These are phyloP conservation scores for Eimeria tenella DNA, from an alignment of 169 alveolate species.

Conservation along the genomic window DNA sequence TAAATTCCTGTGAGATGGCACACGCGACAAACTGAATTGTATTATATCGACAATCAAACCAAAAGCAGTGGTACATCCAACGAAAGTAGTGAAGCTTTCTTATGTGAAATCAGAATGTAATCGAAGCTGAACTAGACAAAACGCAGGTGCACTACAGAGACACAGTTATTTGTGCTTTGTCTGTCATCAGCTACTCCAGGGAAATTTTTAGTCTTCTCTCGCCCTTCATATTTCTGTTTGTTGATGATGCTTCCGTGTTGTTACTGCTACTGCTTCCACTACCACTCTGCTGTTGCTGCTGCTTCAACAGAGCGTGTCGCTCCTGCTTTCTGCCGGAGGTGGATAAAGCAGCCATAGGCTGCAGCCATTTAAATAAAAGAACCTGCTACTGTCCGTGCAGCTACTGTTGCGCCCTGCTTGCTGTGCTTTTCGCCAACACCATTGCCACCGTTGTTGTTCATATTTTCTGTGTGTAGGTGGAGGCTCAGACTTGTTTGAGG, in stretches of 20 bases:
- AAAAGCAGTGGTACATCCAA: neutral
- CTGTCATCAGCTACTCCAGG: too few relatives aligned
- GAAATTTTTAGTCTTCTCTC: too few relatives aligned
- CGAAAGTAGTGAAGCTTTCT: neutral
- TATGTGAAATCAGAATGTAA: too few relatives aligned
- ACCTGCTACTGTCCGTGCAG: neutral
- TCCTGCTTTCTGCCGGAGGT: neutral
- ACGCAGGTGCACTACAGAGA: too few relatives aligned
- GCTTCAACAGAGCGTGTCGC: neutral
- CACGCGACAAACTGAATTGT: neutral
- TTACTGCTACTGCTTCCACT: neutral
- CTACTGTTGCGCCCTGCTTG: neutral
- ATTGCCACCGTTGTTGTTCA: neutral
- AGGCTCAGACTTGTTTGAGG: neutral
- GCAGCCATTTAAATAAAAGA: neutral
- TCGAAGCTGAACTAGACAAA: too few relatives aligned
- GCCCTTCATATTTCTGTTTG: neutral
- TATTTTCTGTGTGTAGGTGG: neutral
- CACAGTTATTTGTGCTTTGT: too few relatives aligned
- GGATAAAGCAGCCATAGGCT: neutral
- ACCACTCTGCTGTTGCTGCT: neutral
- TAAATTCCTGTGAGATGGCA: neutral
- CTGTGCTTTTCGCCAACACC: too few relatives aligned
- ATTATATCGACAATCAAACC: too few relatives aligned
- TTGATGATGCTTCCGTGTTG: neutral